Evolutionary conservation across 2,329 filamentous ascomycete genomes (phyloP).

Genomic region (Aspergillus intermedius): DNA sequence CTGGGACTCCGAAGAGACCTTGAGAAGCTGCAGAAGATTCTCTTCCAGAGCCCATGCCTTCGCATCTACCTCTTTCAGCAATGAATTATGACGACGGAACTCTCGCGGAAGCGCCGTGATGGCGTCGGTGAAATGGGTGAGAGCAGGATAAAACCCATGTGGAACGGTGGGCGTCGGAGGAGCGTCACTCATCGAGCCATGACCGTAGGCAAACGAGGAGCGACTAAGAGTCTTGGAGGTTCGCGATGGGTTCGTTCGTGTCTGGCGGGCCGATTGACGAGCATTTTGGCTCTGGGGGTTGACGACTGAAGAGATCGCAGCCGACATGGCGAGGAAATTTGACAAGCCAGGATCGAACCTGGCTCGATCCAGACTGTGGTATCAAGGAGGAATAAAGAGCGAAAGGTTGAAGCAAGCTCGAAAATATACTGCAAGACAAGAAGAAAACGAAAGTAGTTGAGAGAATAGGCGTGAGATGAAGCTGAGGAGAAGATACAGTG

Average conservation of each 20-base stretch:
- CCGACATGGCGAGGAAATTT: constrained; percentile 18
- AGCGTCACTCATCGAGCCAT: constrained; percentile 21
- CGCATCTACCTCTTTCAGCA: constrained; percentile 95
- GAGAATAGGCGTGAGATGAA: not conserved
- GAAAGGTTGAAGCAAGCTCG: too few relatives aligned
- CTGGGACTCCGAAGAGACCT: constrained; percentile 27
- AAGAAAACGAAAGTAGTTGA: not conserved
- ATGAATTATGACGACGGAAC: constrained; percentile 88
- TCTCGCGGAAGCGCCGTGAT: constrained; percentile 90
- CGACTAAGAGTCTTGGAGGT: constrained; percentile 41
- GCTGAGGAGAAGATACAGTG: not conserved
- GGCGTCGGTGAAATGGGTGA: constrained; percentile 78
- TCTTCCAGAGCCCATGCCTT: constrained; percentile 89
- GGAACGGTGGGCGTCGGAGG: constrained; percentile 27
- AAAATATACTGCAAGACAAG: not conserved
- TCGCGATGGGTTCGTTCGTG: constrained; percentile 44
- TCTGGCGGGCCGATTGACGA: constrained; percentile 39
- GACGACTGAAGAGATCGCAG: constrained; percentile 20
- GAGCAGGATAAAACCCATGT: constrained; percentile 56
- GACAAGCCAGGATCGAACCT: constrained; percentile 3
- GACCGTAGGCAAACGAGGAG: constrained; percentile 35
- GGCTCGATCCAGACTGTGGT: constrained; percentile 1
- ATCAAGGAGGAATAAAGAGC: not conserved
- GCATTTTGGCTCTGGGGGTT: constrained; percentile 23
- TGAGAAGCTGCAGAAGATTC: constrained; percentile 68